These are phyloP conservation scores for Xylariales sp. DNA, from an alignment of 2,329 filamentous ascomycete species.

Conservation along the genomic window DNA sequence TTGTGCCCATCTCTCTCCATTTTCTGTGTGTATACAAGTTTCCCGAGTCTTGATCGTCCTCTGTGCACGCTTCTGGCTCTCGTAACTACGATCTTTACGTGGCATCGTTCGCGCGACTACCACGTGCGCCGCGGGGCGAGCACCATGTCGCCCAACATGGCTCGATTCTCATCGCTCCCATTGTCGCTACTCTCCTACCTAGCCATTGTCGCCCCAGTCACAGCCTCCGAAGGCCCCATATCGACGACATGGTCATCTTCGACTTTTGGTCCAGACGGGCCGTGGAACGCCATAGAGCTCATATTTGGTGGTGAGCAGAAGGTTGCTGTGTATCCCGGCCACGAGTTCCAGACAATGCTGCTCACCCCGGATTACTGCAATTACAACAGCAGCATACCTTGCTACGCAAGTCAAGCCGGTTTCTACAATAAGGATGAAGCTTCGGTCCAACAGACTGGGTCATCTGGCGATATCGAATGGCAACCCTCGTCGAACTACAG, in stretches of 20 bases:
- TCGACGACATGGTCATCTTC: conserved; percentile 10
- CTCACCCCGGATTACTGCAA: conserved; percentile 1
- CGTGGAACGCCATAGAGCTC: conserved; percentile 19
- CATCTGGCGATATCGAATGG: conserved; percentile 17
- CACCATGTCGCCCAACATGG: conserved; percentile 14
- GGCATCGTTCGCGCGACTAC: too few species aligned
- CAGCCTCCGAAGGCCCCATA: conserved; percentile 13
- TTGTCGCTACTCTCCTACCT: conserved; percentile 19
- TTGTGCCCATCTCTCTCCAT: too few species aligned
- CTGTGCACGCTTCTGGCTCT: too few species aligned
- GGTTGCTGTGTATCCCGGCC: conserved; percentile 17
- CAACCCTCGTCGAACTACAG: conserved; percentile 15
- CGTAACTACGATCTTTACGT: too few species aligned
- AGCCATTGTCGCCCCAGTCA: conserved; percentile 10
- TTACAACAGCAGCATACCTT: background rate
- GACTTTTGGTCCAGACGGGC: conserved; percentile 22
- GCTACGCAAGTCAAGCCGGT: conserved; percentile 14
- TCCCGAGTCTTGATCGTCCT: too few species aligned
- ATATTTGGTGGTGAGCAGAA: conserved; percentile 9
- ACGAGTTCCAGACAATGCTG: conserved; percentile 13
- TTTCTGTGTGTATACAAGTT: too few species aligned
- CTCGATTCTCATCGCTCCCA: conserved; percentile 12
- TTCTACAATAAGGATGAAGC: conserved; percentile 21
- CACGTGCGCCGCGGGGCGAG: too few species aligned
- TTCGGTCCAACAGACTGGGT: conserved; percentile 18